A percentile compares a stretch with the other conserved stretches of the same genome.
Conservation (phyloP, 192 early-diverging fungal species). For the Fimicolochytrium jonesii region DNA sequence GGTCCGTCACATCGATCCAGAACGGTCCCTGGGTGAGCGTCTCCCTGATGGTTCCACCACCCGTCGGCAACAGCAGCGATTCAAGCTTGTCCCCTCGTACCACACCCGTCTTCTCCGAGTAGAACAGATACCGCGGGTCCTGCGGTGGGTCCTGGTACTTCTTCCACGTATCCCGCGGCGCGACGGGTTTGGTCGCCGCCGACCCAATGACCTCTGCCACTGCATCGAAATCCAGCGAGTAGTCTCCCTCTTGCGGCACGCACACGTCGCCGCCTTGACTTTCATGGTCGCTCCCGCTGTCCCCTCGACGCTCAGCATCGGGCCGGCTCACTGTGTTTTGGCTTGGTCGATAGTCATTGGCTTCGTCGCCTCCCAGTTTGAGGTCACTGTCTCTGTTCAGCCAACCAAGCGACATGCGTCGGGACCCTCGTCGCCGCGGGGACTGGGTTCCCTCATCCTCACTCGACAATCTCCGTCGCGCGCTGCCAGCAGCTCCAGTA, state of each 20-base stretch:
- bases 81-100: conserved; percentile 24
- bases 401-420: neutral
- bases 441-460: neutral
- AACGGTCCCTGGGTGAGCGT: conserved; percentile 35
- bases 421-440: neutral
- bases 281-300: neutral
- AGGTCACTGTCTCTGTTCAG: neutral
- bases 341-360: neutral
- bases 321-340: neutral
- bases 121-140: conserved; percentile 36
- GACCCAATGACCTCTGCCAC: conserved; percentile 9
- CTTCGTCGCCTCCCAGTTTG: neutral
- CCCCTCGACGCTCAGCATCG: neutral
- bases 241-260: neutral
- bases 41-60: conserved; percentile 10
- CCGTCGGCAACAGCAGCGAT: conserved; percentile 20
- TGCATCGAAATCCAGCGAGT: conserved; percentile 7
- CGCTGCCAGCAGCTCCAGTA: no score
- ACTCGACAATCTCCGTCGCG: no score
- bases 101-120: conserved; percentile 31
- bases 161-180: neutral
- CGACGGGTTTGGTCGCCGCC: neutral
- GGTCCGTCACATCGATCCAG: conserved; percentile 51
- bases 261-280: conserved; percentile 1
- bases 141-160: conserved; percentile 3